Base-by-base conservation (phyloP, 1,284 basidiomycete species). In the Leccinum fuscescens region DNA sequence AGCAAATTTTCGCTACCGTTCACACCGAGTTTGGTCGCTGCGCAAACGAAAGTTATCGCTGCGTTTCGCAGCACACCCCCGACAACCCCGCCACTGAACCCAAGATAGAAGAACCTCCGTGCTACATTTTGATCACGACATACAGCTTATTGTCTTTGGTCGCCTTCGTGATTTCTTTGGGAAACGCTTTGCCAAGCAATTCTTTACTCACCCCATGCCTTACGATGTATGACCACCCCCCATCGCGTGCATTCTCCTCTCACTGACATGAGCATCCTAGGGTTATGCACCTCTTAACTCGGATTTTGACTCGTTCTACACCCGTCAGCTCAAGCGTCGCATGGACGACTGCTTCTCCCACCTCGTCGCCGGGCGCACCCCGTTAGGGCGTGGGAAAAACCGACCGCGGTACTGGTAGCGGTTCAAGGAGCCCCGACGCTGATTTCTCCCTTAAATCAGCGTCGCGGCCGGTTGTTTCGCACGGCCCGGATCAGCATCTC, bases 271-370 rank as follows among this genome's bases (percentile, higher is more conserved):
- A 55, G 49, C 27, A 6, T 24, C 4, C 17, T 72, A 95, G 92
- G 95, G 95, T 63, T 97, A 98, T 72, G 97, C 96, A 1, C 92
- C 97, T 12, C 83, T 99, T 64, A 97, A 96, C 78, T 97, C 95
- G 35, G 96, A 99, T 76, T 99, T 98, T 69, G 97, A 99, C 78
- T 98, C 96, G 31, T 99, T 99, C 80, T 99, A 98, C 81, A 98
- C 95, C 59, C 92, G 96, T 61, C 89, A 96, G 7, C 85, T 99
- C 67, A 99, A 99, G 78, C 81, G 83, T 24, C 92, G 96, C 58
- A 88, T 99, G 76, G 96, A 98, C 71, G 94, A 98, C 76, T 97
- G 95, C 74, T 99, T 99, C 78, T 88, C 91, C 2, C 87, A 94
- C 59, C 96, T 96, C 20, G 87, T 93, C 22, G 2, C 20, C 20